phyloP scores from a whole-genome alignment of 192 early-diverging fungal species.

The Glomus cerebriforme region DNA sequence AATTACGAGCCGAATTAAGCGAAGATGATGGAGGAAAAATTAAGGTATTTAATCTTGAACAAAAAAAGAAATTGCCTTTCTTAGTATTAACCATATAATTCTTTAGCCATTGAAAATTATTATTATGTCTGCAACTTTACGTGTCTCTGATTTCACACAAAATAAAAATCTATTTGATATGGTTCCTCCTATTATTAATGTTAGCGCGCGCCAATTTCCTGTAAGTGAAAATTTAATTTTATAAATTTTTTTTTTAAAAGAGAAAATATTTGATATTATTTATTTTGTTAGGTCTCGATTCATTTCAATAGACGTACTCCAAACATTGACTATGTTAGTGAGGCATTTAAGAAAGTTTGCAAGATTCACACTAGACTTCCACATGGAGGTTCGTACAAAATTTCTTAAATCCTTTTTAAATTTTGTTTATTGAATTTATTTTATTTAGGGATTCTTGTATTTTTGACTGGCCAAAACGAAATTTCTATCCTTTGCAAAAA shows the following conservation, averaged over 20 bases:
- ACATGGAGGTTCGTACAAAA: constrained; percentile 58
- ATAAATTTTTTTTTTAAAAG: not conserved
- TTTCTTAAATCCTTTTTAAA: not conserved
- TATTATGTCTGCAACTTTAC: constrained; percentile 99
- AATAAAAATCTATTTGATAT: constrained; percentile 75
- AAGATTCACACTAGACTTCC: constrained; percentile 96
- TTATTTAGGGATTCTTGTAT: constrained; percentile 76
- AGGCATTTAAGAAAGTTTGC: constrained; percentile 87
- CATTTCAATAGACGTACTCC: constrained; percentile 96
- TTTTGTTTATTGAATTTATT: not conserved
- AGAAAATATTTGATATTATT: not conserved
- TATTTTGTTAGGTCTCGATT: constrained; percentile 62
- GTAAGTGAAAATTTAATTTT: constrained; percentile 43
- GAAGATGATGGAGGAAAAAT: constrained; percentile 53
- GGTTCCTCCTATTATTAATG: constrained; percentile 85
- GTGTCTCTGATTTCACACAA: constrained; percentile 93
- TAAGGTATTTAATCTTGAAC: constrained; percentile 31
- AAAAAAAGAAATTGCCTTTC: not conserved
- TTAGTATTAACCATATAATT: not conserved
- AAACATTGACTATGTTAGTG: constrained; percentile 78
- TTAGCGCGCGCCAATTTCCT: constrained; percentile 90
- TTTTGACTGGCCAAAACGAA: constrained; percentile 94
- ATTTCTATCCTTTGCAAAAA: constrained; percentile 77
- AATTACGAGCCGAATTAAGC: constrained; percentile 67
- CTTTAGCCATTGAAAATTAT: constrained; percentile 80